phyloP scores from a whole-genome alignment of 495 filamentous ascomycete species.

The Podospora fimiseda region DNA sequence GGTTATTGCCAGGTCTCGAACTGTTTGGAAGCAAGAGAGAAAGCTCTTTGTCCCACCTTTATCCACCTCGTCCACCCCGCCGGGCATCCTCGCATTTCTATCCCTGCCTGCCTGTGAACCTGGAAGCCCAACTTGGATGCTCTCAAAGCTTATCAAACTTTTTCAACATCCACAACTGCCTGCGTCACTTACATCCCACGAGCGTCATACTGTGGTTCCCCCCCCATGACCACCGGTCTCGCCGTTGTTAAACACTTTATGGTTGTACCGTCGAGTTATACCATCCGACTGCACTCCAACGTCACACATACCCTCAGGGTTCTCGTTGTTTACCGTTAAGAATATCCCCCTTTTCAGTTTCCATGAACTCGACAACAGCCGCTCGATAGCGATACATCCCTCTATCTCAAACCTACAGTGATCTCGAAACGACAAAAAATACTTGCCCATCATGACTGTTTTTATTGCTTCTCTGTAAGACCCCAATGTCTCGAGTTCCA shows the following conservation, averaged over 20 bases:
- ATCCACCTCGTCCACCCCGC: background rate
- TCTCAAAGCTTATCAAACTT: background rate
- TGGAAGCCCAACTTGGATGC: background rate
- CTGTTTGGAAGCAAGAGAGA: background rate
- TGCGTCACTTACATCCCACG: conserved; percentile 1
- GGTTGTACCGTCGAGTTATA: too few relatives aligned
- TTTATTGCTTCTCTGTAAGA: conserved; percentile 81
- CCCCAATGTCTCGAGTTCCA: too few relatives aligned
- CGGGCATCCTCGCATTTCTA: background rate
- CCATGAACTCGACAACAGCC: conserved; percentile 1
- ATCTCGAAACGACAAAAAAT: background rate
- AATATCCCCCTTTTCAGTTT: background rate
- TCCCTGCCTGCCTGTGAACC: background rate
- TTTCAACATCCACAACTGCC: background rate
- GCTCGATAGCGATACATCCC: background rate
- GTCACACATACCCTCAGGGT: background rate
- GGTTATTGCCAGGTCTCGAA: background rate
- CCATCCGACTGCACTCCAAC: too few relatives aligned
- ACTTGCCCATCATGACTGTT: conserved; percentile 59
- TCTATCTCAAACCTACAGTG: background rate
- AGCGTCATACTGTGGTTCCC: background rate
- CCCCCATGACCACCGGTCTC: background rate
- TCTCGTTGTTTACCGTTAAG: background rate
- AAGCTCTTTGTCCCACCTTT: background rate
- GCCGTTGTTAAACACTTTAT: too few relatives aligned